Base-by-base conservation (phyloP, 441 rosid species). In the Kokia cookei region DNA sequence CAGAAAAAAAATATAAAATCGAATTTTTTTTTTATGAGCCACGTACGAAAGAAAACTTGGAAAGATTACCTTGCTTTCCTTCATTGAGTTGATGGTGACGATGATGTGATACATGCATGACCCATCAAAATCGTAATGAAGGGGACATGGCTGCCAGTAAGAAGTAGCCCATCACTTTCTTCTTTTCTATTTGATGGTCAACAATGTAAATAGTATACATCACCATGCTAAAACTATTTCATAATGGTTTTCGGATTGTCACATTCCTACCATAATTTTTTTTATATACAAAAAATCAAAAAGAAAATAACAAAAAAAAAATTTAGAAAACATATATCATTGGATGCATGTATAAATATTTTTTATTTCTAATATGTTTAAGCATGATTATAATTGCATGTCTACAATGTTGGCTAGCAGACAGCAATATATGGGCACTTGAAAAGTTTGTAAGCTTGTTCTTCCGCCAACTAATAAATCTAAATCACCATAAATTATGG, bases 1-100 rank as follows among this genome's bases (percentile, higher is more conserved):
- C 37, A 32, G 37, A 32, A 50, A 50, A n/a, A 3, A 4, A 13
- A 50, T 15, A 50, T 15, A 50, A 50, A 50, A 50, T 0, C 2
- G 17, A 13, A 19, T 19, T n/a, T n/a, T n/a, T n/a, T n/a, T n/a
- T 15, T n/a, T 4, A 5, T 50, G 54, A 50, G 54, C 54, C 54
- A 50, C 54, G 54, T 50, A 50, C 54, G 17, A 48, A 13, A 48
- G 69, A 51, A 57, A 40, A 15, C 73, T 75, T 72, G 72, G 84
- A 69, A 65, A 65, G 69, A 63, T 2, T 14, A 48, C 17, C 13
- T 17, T n/a, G 7, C 7, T 14, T 62, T 53, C 45, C 5, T 45
- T 65, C 17, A 2, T 22, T 45, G 11, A 13, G 62, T 75, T 37
- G 15, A 65, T 24, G n/a, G n/a, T 57, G 14, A n/a, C 47, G n/a